phyloP scores from a whole-genome alignment of 257 asterid species.

The Hygrophila difformis region DNA sequence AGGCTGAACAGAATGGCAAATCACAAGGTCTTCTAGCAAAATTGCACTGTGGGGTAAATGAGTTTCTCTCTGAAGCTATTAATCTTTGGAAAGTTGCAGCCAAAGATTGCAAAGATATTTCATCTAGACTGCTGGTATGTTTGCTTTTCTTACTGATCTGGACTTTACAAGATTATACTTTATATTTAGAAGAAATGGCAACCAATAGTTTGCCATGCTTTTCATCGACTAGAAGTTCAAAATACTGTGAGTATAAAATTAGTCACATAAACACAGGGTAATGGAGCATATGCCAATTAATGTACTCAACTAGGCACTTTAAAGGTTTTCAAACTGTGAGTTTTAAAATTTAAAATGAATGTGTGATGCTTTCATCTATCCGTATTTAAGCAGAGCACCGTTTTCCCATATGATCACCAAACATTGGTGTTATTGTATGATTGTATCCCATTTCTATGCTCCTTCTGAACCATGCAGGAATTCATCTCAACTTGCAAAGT shows the following conservation, averaged over 20 bases:
- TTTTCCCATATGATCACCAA: too few species aligned
- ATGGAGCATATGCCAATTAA: too few species aligned
- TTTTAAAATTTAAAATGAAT: too few species aligned
- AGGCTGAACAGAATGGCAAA: conserved; percentile 54
- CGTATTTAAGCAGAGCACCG: too few species aligned
- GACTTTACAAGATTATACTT: not conserved
- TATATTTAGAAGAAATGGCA: not conserved
- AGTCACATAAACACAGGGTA: too few species aligned
- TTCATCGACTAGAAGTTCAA: too few species aligned
- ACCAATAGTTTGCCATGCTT: not conserved
- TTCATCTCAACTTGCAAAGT: conserved; percentile 29
- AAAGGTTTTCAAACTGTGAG: too few species aligned
- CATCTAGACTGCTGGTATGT: conserved; percentile 38
- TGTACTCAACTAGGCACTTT: too few species aligned
- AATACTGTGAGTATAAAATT: too few species aligned
- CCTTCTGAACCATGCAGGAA: conserved; percentile 33
- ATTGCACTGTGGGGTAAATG: conserved; percentile 52
- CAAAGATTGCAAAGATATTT: conserved; percentile 43
- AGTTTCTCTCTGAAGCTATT: conserved; percentile 45
- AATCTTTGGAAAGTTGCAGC: conserved; percentile 18
- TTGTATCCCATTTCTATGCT: too few species aligned
- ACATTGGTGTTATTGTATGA: not conserved
- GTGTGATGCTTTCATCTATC: too few species aligned
- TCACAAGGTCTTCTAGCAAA: conserved; percentile 43
- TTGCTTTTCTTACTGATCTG: not conserved